Evolutionary conservation across 2,329 filamentous ascomycete genomes (phyloP).

Genomic region (Colletotrichum sidae): DNA sequence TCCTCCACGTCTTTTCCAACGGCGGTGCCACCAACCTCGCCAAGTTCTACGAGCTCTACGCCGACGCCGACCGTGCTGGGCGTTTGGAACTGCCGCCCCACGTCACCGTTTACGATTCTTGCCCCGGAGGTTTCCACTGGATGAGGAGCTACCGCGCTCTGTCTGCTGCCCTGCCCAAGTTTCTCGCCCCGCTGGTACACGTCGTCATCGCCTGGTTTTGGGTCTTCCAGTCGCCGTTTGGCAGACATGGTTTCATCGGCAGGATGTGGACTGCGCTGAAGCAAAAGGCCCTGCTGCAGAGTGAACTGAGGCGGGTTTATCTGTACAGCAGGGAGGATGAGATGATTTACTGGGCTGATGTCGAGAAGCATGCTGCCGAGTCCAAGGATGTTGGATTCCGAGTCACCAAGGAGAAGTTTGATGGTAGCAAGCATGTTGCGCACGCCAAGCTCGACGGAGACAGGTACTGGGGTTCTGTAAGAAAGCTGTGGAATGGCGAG

Average conservation of each 20-base stretch:
- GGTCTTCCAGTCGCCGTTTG: conserved; percentile 45
- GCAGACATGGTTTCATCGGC: conserved; percentile 46
- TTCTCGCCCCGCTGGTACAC: conserved; percentile 49
- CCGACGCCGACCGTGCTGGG: conserved; percentile 39
- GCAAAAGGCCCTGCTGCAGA: conserved; percentile 43
- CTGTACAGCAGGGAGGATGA: conserved; percentile 62
- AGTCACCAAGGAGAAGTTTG: conserved; percentile 59
- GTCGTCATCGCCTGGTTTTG: conserved; percentile 47
- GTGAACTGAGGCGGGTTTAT: conserved; percentile 61
- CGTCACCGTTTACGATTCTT: conserved; percentile 60
- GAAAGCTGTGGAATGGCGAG: conserved; percentile 56
- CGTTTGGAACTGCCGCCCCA: conserved; percentile 52
- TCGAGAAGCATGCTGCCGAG: conserved; percentile 60
- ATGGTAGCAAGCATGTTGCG: conserved; percentile 61
- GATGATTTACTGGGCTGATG: conserved; percentile 58
- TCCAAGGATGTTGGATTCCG: conserved; percentile 53
- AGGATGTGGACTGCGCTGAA: conserved; percentile 53
- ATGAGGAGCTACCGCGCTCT: conserved; percentile 53
- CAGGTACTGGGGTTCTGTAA: conserved; percentile 64
- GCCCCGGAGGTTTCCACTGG: conserved; percentile 58
- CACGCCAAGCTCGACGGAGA: conserved; percentile 57
- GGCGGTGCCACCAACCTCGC: conserved; percentile 59
- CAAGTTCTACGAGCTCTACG: conserved; percentile 51
- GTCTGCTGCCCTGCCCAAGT: conserved; percentile 48
- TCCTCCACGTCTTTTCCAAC: conserved; percentile 65